Percentiles rank a stretch among this genome's conserved stretches.
These are phyloP conservation scores for Gloeostereum incarnatum DNA, from an alignment of 768 basidiomycete species.

Conservation along the genomic window DNA sequence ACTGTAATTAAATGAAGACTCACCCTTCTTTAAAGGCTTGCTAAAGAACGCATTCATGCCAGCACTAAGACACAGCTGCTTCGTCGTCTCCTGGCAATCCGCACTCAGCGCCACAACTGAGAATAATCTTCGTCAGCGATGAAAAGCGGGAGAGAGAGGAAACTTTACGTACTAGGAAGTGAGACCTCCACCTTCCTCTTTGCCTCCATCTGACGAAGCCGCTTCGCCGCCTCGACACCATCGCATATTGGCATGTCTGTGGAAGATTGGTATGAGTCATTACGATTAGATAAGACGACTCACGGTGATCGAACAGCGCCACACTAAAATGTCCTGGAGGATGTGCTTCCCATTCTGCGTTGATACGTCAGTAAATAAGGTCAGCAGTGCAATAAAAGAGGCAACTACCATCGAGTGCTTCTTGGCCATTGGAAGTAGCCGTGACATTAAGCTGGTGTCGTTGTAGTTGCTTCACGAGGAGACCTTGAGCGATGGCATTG, in stretches of 20 bases:
- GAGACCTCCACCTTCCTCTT: slow-evolving; percentile 38
- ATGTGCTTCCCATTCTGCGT: slow-evolving; percentile 57
- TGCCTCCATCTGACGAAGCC: slow-evolving; percentile 47
- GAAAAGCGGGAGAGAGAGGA: neutral
- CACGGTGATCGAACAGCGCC: slow-evolving; percentile 71
- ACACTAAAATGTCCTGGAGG: slow-evolving; percentile 61
- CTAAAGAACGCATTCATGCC: slow-evolving; percentile 75
- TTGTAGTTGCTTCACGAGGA: slow-evolving; percentile 60
- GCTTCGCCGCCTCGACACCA: slow-evolving; percentile 67
- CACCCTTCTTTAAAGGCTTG: slow-evolving; percentile 60
- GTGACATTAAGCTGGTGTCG: slow-evolving; percentile 49
- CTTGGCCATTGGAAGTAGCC: slow-evolving; percentile 59
- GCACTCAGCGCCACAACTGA: slow-evolving; percentile 66
- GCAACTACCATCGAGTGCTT: slow-evolving; percentile 49
- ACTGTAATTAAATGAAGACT: slow-evolving; percentile 6
- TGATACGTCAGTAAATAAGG: slow-evolving; percentile 3
- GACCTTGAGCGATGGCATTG: slow-evolving; percentile 60
- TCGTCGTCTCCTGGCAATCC: slow-evolving; percentile 71
- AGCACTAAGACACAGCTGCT: slow-evolving; percentile 65
- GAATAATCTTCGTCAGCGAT: neutral
- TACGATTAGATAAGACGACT: slow-evolving; percentile 12
- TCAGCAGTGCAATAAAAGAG: neutral
- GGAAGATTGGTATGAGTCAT: neutral
- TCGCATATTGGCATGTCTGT: slow-evolving; percentile 75
- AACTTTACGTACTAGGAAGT: slow-evolving; percentile 45